Conservation (phyloP, 2,329 filamentous ascomycete species). For the Ampelomyces quisqualis region DNA sequence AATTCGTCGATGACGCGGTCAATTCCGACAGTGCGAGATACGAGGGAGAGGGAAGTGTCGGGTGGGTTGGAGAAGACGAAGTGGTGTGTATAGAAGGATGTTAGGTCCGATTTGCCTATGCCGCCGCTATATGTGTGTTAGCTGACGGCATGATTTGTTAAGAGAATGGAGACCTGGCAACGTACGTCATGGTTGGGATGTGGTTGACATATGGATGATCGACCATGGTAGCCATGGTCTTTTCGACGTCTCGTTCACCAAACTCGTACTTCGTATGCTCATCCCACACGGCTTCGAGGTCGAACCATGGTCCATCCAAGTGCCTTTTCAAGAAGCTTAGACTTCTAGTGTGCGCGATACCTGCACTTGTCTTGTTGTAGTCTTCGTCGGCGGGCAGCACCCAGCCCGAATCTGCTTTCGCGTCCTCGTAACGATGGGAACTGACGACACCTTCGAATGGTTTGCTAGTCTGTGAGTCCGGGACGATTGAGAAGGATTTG, state of each 20-base stretch:
- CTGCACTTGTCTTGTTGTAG: slow-evolving; percentile 54
- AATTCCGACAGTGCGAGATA: slow-evolving; percentile 70
- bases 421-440: slow-evolving; percentile 28
- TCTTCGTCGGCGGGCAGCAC: slow-evolving; percentile 29
- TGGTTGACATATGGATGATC: slow-evolving; percentile 78
- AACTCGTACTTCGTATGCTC: slow-evolving; percentile 76
- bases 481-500: slow-evolving; percentile 24
- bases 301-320: slow-evolving; percentile 66
- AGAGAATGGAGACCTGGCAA: not conserved
- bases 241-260: slow-evolving; percentile 64
- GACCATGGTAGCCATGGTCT: slow-evolving; percentile 81
- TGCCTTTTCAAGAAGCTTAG: slow-evolving; percentile 65
- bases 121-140: slow-evolving; percentile 59
- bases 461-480: slow-evolving; percentile 11
- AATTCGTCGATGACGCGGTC: slow-evolving; percentile 60
- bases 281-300: slow-evolving; percentile 76
- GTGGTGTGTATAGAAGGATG: slow-evolving; percentile 69
- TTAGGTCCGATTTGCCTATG: slow-evolving; percentile 63
- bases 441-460: slow-evolving; percentile 20
- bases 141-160: not conserved
- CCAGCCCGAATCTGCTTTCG: slow-evolving; percentile 28
- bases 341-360: slow-evolving; percentile 66
- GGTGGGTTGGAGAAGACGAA: slow-evolving; percentile 74
- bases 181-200: slow-evolving; percentile 61
- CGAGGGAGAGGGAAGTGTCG: slow-evolving; percentile 66